Base-by-base conservation (phyloP, 139 green algal genomes). In the Chloropicon primus region DNA sequence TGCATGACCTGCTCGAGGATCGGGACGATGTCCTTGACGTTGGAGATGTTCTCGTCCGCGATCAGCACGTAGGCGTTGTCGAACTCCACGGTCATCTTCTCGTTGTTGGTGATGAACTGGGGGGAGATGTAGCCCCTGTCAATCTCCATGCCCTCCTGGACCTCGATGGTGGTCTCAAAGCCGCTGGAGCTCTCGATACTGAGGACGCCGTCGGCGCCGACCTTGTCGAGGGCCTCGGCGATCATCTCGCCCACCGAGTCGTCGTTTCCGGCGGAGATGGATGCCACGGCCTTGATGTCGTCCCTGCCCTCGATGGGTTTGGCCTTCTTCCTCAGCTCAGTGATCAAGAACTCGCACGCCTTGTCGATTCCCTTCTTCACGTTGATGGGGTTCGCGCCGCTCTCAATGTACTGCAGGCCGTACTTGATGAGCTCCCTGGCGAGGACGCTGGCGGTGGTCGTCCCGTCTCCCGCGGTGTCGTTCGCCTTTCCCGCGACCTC, bases 361-460 rank as follows among this genome's bases (percentile, higher is more conserved):
- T 97, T 97, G 82, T 99, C 95, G 78, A 99, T 97, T 79, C 95
- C 95, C 71, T 89, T 89, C 91, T 99, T 99, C 75, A 99, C 87
- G 53, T 79, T 82, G 26, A 99, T 91, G 27, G 95, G 95, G 90
- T 98, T 98, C 84, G 90, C 90, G 25, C 94, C 94, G 2, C 92
- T 80, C 2, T 92, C 96, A 25, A 98, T 93, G 77, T 89, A 89
- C 84, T 94, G 88, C 73, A 97, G 87, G 26, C 92, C 93, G 77
- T 85, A 93, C 84, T 93, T 89, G 85, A 98, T 97, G 85, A 98
- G 92, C 83, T 97, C 94, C 24, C 94, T 86, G 0, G 94, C 94
- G 74, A 98, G 85, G 71, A 98, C 89, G 10, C 87, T 92, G n/a
- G 94, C 94, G 74, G 94, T 98, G 78, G 94, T 98, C 80, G 94